Evolutionary conservation across 768 basidiomycete genomes (phyloP), one percentile per base, ranked within the genome.

Genomic region (Cystobasidium ongulense): DNA sequence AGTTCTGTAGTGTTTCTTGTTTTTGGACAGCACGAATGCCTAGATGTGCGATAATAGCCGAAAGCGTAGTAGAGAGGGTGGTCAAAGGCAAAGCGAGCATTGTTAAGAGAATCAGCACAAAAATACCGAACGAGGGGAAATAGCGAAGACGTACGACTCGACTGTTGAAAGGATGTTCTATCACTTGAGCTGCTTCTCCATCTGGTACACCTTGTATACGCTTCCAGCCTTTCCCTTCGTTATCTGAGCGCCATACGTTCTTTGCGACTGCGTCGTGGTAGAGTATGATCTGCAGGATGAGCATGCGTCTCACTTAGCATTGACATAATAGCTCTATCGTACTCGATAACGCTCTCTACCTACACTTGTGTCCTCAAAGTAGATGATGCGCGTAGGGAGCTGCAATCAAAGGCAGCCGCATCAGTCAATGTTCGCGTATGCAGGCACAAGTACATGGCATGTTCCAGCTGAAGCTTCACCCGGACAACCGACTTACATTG

Each of bases 281-380:
- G 61, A 95, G 83, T n/a, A 88, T 89, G 27, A 82, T 83, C 88
- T 89, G 80, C 0, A 17, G 17, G 63, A 36, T n/a, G 29, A 18
- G 39, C 39, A 39, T 7, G 39, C 7, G 17, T 67, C 76, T 76
- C n/a, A 36, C 77, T 64, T 13, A 18, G 36, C 36, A 41, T 41
- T n/a, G 5, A 27, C 31, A 29, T 17, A 36, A 62, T 46, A 41
- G 52, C 43, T 43, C 13, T 10, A 25, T 18, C 4, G 23, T 15
- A n/a, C n/a, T n/a, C n/a, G n/a, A n/a, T n/a, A n/a, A n/a, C n/a
- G n/a, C n/a, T n/a, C n/a, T n/a, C n/a, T n/a, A 83, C 89, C 77
- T 77, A 94, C 94, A 35, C 88, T 81, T 7, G 91, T 88, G 82
- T 96, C 95, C 75, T 97, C 90, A 82, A 98, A 96, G 85, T 92